These are phyloP conservation scores for Metroxylon sagu DNA, from an alignment of 176 grass and related monocot species.

Conservation along the genomic window DNA sequence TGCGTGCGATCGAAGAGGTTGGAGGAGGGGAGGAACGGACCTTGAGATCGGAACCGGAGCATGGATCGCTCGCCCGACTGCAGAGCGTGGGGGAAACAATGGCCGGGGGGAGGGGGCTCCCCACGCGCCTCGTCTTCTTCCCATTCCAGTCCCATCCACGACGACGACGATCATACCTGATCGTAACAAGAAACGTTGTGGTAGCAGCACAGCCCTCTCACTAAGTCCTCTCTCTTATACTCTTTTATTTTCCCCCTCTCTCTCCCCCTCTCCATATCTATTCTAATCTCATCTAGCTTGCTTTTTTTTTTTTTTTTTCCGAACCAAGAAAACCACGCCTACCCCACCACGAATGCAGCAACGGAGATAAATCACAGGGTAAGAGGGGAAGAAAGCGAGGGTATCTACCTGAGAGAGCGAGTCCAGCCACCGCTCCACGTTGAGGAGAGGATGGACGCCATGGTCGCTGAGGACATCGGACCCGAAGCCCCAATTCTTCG, in stretches of 20 bases:
- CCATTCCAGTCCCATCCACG: conserved; percentile 11
- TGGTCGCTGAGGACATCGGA: neutral
- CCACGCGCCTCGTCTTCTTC: conserved; percentile 35
- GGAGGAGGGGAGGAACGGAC: conserved; percentile 4
- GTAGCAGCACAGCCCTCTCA: conserved; percentile 17
- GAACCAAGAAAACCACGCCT: neutral
- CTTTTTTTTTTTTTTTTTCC: neutral
- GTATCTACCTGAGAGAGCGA: conserved; percentile 11
- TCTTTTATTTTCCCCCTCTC: neutral
- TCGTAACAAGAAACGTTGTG: conserved; percentile 34
- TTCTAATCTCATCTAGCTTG: neutral
- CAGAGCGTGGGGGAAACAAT: conserved; percentile 31
- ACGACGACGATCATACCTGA: conserved; percentile 34
- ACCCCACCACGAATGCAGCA: neutral
- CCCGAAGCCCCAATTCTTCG: neutral
- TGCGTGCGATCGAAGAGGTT: neutral
- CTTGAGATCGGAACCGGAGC: conserved; percentile 13
- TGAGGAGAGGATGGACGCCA: conserved; percentile 4
- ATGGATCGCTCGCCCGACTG: conserved; percentile 13
- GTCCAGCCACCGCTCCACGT: neutral
- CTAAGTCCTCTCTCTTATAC: neutral
- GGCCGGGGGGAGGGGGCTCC: conserved; percentile 27
- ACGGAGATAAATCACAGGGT: neutral
- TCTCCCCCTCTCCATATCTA: neutral
- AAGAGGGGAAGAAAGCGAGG: neutral